These are phyloP conservation scores for Podosphaera xanthii DNA, from an alignment of 2,329 filamentous ascomycete species.

Conservation along the genomic window DNA sequence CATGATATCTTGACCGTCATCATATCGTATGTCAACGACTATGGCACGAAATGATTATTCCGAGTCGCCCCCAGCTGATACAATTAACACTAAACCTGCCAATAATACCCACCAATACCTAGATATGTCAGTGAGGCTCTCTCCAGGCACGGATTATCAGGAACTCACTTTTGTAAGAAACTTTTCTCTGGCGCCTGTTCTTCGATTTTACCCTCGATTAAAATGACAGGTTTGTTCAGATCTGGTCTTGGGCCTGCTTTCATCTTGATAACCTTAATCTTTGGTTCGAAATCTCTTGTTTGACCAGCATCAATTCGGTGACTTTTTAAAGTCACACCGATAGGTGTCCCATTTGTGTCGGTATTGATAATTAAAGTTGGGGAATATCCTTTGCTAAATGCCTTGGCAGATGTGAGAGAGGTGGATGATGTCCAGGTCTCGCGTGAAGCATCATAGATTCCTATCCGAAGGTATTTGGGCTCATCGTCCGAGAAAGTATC, in stretches of 20 bases:
- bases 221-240: conserved; percentile 39
- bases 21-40: too few species aligned
- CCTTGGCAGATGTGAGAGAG: conserved; percentile 30
- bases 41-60: not conserved
- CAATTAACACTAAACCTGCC: not conserved
- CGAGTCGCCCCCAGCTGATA: not conserved
- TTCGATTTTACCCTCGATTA: conserved; percentile 36
- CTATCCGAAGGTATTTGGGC: conserved; percentile 29
- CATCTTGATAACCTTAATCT: conserved; percentile 27
- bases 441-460: conserved; percentile 27
- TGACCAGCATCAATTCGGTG: conserved; percentile 37
- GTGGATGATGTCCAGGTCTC: conserved; percentile 29
- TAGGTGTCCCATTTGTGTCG: conserved; percentile 21
- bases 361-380: conserved; percentile 32
- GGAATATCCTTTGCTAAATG: conserved; percentile 37
- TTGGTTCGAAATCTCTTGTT: conserved; percentile 41
- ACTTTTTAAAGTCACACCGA: conserved; percentile 31
- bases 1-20: too few species aligned
- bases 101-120: not conserved
- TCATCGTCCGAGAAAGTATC: not conserved
- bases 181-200: conserved; percentile 35
- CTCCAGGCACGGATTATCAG: not conserved
- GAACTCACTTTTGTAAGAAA: conserved; percentile 40
- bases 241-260: conserved; percentile 29
- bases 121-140: not conserved